These are phyloP conservation scores for Ascosphaera apis DNA, from an alignment of 2,329 filamentous ascomycete genomes.

Conservation along the genomic window DNA sequence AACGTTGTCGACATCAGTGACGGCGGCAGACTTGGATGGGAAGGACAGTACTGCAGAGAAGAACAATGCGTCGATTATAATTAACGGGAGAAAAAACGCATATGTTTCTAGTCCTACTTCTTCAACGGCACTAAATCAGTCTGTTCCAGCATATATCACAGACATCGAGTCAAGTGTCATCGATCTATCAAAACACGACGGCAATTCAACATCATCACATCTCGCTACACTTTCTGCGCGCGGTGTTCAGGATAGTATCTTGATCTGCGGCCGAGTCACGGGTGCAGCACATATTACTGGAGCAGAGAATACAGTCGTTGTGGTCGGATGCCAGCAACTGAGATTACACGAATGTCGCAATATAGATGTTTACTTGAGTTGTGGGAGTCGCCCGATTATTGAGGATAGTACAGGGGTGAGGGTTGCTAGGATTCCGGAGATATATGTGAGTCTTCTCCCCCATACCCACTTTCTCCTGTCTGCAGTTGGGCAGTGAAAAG, in stretches of 20 bases:
- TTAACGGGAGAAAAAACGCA: no score
- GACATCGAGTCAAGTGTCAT: no score
- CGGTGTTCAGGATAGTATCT: constrained; percentile 43
- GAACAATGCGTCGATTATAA: no score
- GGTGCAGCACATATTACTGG: constrained; percentile 69
- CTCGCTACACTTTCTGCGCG: constrained; percentile 49
- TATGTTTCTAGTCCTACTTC: no score
- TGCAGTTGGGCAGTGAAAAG: not conserved
- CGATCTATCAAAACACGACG: no score
- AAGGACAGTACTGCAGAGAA: no score
- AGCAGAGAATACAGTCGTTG: constrained; percentile 46
- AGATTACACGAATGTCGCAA: constrained; percentile 71
- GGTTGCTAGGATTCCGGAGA: constrained; percentile 51
- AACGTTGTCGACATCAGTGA: no score
- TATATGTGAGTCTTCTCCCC: constrained; percentile 34
- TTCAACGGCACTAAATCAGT: no score
- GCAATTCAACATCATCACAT: no score
- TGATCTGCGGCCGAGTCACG: constrained; percentile 55
- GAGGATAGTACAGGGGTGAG: constrained; percentile 61
- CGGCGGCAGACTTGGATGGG: no score
- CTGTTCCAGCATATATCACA: no score
- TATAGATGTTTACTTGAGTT: constrained; percentile 65
- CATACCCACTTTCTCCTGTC: not conserved
- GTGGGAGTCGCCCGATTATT: constrained; percentile 70
- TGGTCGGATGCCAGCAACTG: constrained; percentile 67